Evolutionary conservation across 2,329 filamentous ascomycete species (phyloP).

Genomic region (Trichoderma sp.): DNA sequence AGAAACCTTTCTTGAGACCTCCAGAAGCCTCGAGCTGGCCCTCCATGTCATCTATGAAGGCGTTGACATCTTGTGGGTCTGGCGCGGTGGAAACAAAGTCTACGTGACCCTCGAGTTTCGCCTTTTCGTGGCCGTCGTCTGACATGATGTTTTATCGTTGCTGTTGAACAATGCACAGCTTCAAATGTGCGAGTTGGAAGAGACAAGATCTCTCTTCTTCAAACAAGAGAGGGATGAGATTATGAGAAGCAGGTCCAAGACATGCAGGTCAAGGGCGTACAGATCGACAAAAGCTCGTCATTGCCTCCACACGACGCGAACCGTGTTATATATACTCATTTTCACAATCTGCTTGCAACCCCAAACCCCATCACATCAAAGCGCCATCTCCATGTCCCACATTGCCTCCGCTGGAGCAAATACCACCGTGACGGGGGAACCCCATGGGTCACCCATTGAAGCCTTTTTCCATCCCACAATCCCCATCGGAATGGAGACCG

Average conservation of each 20-base stretch:
- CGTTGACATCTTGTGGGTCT: constrained; percentile 39
- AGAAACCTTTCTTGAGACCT: constrained; percentile 42
- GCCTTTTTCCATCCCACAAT: neutral
- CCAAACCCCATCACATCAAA: neutral
- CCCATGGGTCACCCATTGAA: constrained; percentile 10
- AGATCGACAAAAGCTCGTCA: neutral
- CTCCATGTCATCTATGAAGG: constrained; percentile 45
- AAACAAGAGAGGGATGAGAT: neutral
- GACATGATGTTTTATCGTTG: constrained; percentile 6
- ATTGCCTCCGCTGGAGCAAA: neutral
- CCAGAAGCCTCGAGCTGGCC: constrained; percentile 39
- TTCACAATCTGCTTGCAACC: neutral
- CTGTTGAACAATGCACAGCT: neutral
- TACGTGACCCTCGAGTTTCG: constrained; percentile 39
- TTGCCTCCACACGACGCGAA: neutral
- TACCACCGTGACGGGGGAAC: neutral
- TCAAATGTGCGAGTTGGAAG: neutral
- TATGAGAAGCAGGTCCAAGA: neutral
- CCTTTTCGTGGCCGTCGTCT: constrained; percentile 31
- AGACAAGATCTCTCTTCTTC: neutral
- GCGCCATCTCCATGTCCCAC: neutral
- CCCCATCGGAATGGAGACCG: constrained; percentile 8
- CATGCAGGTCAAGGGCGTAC: constrained; percentile 15
- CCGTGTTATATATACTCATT: neutral
- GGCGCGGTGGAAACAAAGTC: constrained; percentile 33